Conservation (phyloP, 2,329 filamentous ascomycete species). For the Fusarium oligoseptatum region DNA sequence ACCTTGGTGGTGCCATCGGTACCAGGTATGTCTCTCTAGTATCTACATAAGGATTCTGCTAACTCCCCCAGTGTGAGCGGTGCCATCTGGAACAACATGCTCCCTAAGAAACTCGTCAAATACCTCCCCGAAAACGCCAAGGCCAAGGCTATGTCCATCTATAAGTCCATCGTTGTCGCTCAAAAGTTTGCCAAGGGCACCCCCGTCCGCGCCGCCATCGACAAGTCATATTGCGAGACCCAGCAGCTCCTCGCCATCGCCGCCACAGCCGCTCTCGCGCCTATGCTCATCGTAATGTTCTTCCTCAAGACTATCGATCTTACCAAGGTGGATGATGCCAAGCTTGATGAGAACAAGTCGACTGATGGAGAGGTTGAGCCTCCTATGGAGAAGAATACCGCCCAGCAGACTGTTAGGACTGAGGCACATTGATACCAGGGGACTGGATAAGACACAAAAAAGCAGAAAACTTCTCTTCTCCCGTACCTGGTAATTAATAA, state of each 20-base stretch:
- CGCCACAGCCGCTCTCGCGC: constrained; percentile 39
- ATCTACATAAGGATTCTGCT: fast-evolving
- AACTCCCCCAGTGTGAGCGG: constrained; percentile 48
- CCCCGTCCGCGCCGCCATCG: constrained; percentile 38
- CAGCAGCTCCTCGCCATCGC: constrained; percentile 47
- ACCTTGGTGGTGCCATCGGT: constrained; percentile 48
- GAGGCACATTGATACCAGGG: constrained; percentile 1
- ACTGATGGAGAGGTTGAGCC: constrained; percentile 8
- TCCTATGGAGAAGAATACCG: background rate
- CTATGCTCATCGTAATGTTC: constrained; percentile 46
- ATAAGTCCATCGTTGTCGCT: constrained; percentile 48
- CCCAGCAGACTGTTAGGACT: background rate
- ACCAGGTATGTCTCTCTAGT: constrained; percentile 37
- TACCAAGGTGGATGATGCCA: constrained; percentile 30
- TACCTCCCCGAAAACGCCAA: constrained; percentile 42
- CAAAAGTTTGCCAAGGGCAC: constrained; percentile 43
- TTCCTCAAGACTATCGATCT: constrained; percentile 43
- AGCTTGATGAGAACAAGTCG: constrained; percentile 25
- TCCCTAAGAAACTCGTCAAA: constrained; percentile 43
- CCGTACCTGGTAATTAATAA: background rate
- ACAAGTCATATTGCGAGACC: constrained; percentile 45
- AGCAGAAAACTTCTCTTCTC: background rate
- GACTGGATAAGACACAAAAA: background rate
- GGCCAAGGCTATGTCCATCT: constrained; percentile 43
- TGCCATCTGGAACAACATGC: constrained; percentile 53